phyloP scores from a whole-genome alignment of 106 monocot species.

The Agapanthus africanus region DNA sequence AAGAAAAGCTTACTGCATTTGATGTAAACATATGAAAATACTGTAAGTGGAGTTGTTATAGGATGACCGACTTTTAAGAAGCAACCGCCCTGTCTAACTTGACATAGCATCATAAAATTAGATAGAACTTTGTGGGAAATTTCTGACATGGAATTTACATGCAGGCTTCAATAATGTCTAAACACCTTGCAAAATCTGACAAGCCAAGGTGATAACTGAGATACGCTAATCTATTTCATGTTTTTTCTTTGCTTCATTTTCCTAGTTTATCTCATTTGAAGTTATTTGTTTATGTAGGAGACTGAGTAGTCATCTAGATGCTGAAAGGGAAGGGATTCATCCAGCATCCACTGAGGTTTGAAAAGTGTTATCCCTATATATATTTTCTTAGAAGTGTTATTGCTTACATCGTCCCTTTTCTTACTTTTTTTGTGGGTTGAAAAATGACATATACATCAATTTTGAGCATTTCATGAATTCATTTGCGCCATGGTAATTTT shows the following conservation, averaged over 20 bases:
- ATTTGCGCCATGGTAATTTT: no score
- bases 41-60: neutral
- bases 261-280: neutral
- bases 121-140: neutral
- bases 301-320: constrained; percentile 39
- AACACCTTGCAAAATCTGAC: constrained; percentile 64
- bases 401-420: no score
- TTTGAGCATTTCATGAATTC: no score
- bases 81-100: no score
- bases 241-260: neutral
- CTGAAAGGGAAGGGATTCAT: constrained; percentile 23
- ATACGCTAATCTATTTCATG: neutral
- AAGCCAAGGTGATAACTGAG: constrained; percentile 45
- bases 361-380: neutral
- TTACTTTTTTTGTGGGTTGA: no score
- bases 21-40: neutral
- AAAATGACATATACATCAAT: no score
- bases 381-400: no score
- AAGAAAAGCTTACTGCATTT: neutral
- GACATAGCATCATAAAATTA: no score
- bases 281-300: constrained; percentile 23
- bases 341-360: constrained; percentile 26
- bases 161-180: constrained; percentile 94
- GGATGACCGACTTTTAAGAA: neutral
- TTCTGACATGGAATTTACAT: constrained; percentile 5